Conservation (phyloP, 2,329 filamentous ascomycete genomes). For the Paecilomyces variotii region DNA sequence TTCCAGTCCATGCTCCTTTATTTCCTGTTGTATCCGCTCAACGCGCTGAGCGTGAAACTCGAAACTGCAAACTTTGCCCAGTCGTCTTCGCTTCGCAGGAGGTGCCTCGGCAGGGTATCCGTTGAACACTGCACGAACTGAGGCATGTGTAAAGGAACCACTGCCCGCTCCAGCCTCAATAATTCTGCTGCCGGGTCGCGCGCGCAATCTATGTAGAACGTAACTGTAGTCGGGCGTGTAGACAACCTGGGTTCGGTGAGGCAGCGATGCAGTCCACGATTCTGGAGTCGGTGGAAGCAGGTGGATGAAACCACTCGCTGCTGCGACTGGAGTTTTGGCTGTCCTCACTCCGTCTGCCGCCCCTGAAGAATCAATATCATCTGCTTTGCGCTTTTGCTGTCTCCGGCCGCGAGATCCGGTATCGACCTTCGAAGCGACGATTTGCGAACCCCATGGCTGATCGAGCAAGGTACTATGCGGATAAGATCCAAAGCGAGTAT, state of each 20-base stretch:
- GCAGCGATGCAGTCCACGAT: slow-evolving; percentile 43
- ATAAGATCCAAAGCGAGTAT: slow-evolving; percentile 90
- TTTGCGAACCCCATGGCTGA: slow-evolving; percentile 84
- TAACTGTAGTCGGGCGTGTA: slow-evolving; percentile 49
- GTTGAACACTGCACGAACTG: slow-evolving; percentile 42
- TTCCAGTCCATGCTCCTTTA: slow-evolving; percentile 37
- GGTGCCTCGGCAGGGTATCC: slow-evolving; percentile 28
- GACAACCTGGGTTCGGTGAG: slow-evolving; percentile 46
- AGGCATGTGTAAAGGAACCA: slow-evolving; percentile 45
- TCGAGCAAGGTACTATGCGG: slow-evolving; percentile 70
- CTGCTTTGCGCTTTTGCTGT: slow-evolving; percentile 43
- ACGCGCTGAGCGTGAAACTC: slow-evolving; percentile 42
- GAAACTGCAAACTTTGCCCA: slow-evolving; percentile 43
- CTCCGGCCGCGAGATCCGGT: slow-evolving; percentile 80
- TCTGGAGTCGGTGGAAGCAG: slow-evolving; percentile 43
- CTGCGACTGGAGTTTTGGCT: slow-evolving; percentile 26
- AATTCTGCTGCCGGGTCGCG: slow-evolving; percentile 36
- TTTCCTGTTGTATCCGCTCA: slow-evolving; percentile 34
- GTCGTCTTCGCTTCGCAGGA: slow-evolving; percentile 17
- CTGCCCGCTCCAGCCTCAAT: slow-evolving; percentile 47
- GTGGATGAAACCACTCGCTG: slow-evolving; percentile 42
- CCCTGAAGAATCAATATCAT: slow-evolving; percentile 29
- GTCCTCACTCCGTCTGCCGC: slow-evolving; percentile 20
- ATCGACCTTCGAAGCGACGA: slow-evolving; percentile 81
- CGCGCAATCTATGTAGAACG: slow-evolving; percentile 41